Percentiles rank a stretch among this genome's conserved stretches.
Conservation (phyloP, 306 rosid genomes). For the Heteromeles arbutifolia region DNA sequence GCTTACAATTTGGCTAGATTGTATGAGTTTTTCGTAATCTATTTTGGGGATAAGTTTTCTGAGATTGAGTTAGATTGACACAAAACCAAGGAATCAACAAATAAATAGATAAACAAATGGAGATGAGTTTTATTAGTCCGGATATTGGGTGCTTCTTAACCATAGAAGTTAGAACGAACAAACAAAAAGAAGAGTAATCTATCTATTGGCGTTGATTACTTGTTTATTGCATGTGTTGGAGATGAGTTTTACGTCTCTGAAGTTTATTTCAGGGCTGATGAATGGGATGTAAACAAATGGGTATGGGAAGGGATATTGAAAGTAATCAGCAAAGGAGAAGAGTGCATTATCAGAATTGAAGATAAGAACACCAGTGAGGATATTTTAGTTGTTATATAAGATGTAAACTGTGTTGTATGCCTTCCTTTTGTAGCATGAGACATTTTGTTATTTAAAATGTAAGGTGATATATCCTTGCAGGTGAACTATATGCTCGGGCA, state of each 20-base stretch:
- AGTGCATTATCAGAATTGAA: constrained; percentile 85
- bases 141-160: not conserved
- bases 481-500: constrained; percentile 96
- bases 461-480: constrained; percentile 33
- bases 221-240: constrained; percentile 2
- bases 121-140: not conserved
- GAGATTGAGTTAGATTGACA: not conserved
- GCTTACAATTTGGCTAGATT: not conserved
- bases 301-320: constrained; percentile 87
- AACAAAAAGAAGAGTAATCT: not conserved
- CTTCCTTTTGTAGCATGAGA: not conserved
- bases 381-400: constrained; percentile 20
- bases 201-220: not conserved
- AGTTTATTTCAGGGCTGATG: constrained; percentile 85
- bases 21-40: not conserved
- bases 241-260: constrained; percentile 19
- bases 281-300: constrained; percentile 99
- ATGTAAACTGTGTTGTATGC: not conserved
- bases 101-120: not conserved
- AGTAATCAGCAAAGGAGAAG: constrained; percentile 86
- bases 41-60: not conserved
- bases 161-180: not conserved
- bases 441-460: constrained; percentile 1
- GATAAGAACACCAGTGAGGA: constrained; percentile 76
- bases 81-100: not conserved